phyloP scores from a whole-genome alignment of 306 rosid species.

The Sesbania bispinosa region DNA sequence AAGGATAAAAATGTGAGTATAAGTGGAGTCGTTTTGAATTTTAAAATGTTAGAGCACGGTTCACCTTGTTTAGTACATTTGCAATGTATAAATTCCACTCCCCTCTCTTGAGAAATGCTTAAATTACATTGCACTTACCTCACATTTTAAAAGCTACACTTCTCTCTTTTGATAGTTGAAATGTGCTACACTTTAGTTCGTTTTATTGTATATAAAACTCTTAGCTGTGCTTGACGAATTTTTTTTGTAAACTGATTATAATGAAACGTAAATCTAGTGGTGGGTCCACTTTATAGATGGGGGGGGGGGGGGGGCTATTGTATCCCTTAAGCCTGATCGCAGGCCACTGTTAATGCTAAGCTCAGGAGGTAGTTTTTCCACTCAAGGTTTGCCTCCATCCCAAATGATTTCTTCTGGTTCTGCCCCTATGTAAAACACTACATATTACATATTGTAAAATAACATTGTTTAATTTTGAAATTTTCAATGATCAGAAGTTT shows the following conservation, averaged over 20 bases:
- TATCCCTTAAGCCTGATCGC: not conserved
- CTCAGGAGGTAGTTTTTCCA: too few species aligned
- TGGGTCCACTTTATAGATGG: not conserved
- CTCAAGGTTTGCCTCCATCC: not conserved
- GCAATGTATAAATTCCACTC: not conserved
- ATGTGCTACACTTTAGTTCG: not conserved
- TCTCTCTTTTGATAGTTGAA: not conserved
- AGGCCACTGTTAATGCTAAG: too few species aligned
- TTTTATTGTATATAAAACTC: not conserved
- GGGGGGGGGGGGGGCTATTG: not conserved
- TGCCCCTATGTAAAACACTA: not conserved
- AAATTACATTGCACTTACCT: too few species aligned
- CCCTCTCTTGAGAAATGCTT: not conserved
- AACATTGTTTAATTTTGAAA: not conserved
- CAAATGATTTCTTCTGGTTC: not conserved
- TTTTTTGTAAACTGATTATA: not conserved
- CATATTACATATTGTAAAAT: not conserved
- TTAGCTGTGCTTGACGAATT: not conserved
- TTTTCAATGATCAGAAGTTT: slow-evolving; percentile 48
- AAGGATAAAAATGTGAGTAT: slow-evolving; percentile 56
- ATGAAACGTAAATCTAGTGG: not conserved
- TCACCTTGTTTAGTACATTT: too few species aligned
- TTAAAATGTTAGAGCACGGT: not conserved
- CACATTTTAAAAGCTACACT: not conserved
- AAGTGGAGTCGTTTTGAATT: not conserved